A percentile compares a stretch with the other conserved stretches of the same genome.
These are phyloP conservation scores for Zychaea mexicana DNA, from an alignment of 371 early-diverging fungal genomes.

Conservation along the genomic window DNA sequence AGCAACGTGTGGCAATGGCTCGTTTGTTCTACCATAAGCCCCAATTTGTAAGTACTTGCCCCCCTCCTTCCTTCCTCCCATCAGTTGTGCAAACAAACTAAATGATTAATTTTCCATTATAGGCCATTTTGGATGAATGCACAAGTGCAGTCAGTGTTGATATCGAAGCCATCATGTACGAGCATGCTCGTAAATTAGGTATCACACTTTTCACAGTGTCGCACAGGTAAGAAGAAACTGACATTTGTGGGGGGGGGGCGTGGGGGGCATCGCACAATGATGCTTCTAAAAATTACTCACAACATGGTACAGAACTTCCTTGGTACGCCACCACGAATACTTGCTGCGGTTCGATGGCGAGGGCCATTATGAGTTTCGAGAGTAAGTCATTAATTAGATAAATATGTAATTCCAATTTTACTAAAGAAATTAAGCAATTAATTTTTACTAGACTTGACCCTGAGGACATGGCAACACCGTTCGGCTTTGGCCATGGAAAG, in stretches of 20 bases:
- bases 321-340: constrained; percentile 79
- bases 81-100: not conserved
- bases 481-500: constrained; percentile 63
- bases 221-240: constrained; percentile 58
- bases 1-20: constrained; percentile 86
- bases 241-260: too few species aligned
- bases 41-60: constrained; percentile 61
- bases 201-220: constrained; percentile 88
- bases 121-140: constrained; percentile 87
- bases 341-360: constrained; percentile 83
- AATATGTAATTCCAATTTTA: too few species aligned
- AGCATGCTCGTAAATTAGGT: constrained; percentile 75
- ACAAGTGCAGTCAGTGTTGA: constrained; percentile 87
- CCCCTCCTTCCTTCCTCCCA: not conserved
- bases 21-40: constrained; percentile 82
- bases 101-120: not conserved
- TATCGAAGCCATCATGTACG: constrained; percentile 84
- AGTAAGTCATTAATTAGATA: too few species aligned
- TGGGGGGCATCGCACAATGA: too few species aligned
- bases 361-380: constrained; percentile 79
- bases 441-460: constrained; percentile 48
- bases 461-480: constrained; percentile 53
- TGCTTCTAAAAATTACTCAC: not conserved
- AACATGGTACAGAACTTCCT: constrained; percentile 37
- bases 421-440: too few species aligned